Base-by-base conservation (phyloP, 2,329 filamentous ascomycete genomes). In the Hypoxylon sp. region DNA sequence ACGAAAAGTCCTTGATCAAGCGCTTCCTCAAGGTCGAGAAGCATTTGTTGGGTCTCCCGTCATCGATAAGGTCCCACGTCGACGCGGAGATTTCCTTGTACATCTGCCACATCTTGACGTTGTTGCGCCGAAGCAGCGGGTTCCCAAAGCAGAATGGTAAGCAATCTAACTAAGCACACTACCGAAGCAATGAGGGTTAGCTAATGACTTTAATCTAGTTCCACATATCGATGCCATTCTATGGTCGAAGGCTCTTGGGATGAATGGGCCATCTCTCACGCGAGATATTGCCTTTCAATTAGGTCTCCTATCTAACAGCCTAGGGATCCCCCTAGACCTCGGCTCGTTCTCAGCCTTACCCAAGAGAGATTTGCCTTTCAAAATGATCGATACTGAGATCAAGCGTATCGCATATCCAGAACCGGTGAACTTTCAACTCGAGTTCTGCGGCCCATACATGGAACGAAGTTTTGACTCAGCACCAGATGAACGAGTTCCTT, bases 401-500 rank as follows among this genome's bases (percentile, higher is more conserved):
- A 61, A 51, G 13, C 6, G 7, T n/a, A 22, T 11, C 3, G 2
- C 20, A 25, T 22, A 11, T 40, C 55, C 62, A 10, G 42, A 55
- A 0, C 27, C 62, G 5, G 40, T 74, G 1, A 85, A 90, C 17
- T 92, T 94, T 67, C 91, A 94, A 74, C 81, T 94, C 10, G 79
- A 87, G 7, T 83, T 92, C 75, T 91, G 88, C 54, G 92, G 91
- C 0, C 91, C 92, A 0, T 94, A 92, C 74, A 85, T 95, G 78
- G 91, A 94, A 73, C 85, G 92, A n/a, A 89, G 86, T 71, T 91
- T 94, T 74, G 90, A 92, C 73, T 90, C 91, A 0, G 82, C 82
- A 11, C 85, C 88, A 0, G 92, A 95, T 76, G 69, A 83, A n/a
- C 87, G 92, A 66, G 91, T 93, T 0, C 78, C 81, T 1, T 95